Percentiles rank a stretch among this genome's conserved stretches.
Evolutionary conservation across 768 basidiomycete species (phyloP).

Genomic region (Termitomyces heimii): DNA sequence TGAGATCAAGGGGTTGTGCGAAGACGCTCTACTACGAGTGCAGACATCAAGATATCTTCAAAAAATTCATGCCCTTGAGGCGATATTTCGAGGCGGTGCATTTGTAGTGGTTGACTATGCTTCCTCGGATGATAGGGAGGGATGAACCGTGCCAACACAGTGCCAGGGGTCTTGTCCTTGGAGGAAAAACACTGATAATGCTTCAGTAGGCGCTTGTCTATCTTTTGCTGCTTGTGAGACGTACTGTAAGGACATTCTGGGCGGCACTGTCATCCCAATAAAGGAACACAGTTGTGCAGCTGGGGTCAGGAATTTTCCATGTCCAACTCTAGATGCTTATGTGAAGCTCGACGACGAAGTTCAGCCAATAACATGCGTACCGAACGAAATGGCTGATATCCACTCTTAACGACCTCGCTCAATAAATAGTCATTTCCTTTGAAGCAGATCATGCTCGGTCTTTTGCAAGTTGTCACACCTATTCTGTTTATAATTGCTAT

Average conservation of each 20-base stretch:
- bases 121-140: conserved; percentile 26
- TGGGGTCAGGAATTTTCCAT: conserved; percentile 26
- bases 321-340: conserved; percentile 23
- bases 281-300: conserved; percentile 16
- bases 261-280: conserved; percentile 30
- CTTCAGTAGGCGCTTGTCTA: not conserved
- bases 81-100: conserved; percentile 30
- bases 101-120: conserved; percentile 25
- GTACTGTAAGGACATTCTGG: conserved; percentile 23
- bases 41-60: conserved; percentile 38
- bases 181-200: conserved; percentile 31
- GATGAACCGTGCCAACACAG: conserved; percentile 33
- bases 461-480: conserved; percentile 22
- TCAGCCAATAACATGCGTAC: conserved; percentile 13
- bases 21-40: conserved; percentile 32
- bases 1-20: conserved; percentile 28
- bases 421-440: conserved; percentile 31
- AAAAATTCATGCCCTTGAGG: conserved; percentile 33
- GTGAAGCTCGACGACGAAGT: not conserved
- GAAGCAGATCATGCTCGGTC: conserved; percentile 26
- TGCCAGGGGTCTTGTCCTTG: conserved; percentile 26
- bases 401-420: conserved; percentile 27
- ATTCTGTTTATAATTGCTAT: conserved; percentile 17
- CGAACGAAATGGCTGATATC: conserved; percentile 28
- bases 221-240: conserved; percentile 2